Conservation (phyloP, 192 early-diverging fungal genomes). For the Coemansia sp. region DNA sequence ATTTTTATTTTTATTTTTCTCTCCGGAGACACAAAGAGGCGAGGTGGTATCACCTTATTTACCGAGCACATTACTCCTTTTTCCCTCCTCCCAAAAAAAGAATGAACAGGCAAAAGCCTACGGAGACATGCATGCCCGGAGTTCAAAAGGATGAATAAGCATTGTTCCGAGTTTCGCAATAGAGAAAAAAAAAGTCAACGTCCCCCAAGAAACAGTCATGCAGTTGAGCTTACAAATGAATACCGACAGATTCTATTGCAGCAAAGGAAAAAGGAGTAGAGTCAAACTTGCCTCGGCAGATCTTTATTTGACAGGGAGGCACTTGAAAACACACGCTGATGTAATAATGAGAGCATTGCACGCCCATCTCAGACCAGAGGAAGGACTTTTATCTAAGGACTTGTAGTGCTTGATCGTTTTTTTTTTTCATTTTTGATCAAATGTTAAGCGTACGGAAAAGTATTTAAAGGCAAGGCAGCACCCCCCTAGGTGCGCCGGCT, state of each 20-base stretch:
- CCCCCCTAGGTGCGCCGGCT: no score
- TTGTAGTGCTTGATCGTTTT: no score
- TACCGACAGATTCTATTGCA: not conserved
- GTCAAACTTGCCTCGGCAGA: not conserved
- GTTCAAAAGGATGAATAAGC: not conserved
- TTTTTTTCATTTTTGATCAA: no score
- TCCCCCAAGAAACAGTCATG: not conserved
- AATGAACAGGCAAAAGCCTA: not conserved
- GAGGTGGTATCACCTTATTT: not conserved
- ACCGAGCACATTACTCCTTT: not conserved
- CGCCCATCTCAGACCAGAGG: no score
- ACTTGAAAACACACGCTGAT: no score
- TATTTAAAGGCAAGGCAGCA: not conserved
- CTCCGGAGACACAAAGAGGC: not conserved
- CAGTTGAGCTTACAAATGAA: not conserved
- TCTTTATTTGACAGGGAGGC: not conserved
- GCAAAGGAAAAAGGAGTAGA: not conserved
- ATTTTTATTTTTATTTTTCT: no score
- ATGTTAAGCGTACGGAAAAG: not conserved
- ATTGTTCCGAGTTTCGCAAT: not conserved
- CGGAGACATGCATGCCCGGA: not conserved
- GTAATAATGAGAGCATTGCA: no score
- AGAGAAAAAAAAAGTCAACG: not conserved
- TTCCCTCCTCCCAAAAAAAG: not conserved
- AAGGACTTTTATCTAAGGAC: no score